A percentile compares a stretch with the other conserved stretches of the same genome.
phyloP scores from a whole-genome alignment of 2,329 filamentous ascomycete genomes.

The Aspergillus pseudonomiae region DNA sequence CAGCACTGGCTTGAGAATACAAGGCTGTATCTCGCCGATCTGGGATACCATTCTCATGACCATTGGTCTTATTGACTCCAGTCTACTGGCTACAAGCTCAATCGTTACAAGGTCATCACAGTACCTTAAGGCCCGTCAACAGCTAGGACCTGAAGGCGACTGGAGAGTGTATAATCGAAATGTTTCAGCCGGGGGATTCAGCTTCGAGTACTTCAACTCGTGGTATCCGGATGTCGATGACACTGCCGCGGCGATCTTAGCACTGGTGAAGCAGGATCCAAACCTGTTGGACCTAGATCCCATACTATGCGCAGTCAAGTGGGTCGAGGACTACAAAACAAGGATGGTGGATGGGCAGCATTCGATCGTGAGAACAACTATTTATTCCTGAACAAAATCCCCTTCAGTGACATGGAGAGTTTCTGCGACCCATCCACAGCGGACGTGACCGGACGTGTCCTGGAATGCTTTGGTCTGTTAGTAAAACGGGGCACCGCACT shows the following conservation, averaged over 20 bases:
- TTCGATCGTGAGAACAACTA: slow-evolving; percentile 40
- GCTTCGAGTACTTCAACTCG: slow-evolving; percentile 37
- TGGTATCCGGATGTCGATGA: slow-evolving; percentile 41
- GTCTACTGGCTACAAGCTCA: not conserved
- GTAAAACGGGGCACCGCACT: not conserved
- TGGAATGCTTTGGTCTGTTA: slow-evolving; percentile 35
- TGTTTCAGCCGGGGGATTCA: slow-evolving; percentile 31
- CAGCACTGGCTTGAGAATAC: slow-evolving; percentile 29
- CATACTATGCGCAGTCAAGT: slow-evolving; percentile 21
- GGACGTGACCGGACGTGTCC: slow-evolving; percentile 37
- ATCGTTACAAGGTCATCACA: slow-evolving; percentile 1
- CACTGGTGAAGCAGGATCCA: slow-evolving; percentile 30
- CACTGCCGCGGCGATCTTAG: slow-evolving; percentile 34
- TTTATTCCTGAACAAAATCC: slow-evolving; percentile 38
- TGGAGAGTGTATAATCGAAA: slow-evolving; percentile 29
- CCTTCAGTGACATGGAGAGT: slow-evolving; percentile 40
- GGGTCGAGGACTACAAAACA: slow-evolving; percentile 41
- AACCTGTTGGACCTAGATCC: not conserved
- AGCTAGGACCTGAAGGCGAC: slow-evolving; percentile 30
- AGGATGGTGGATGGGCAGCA: slow-evolving; percentile 40
- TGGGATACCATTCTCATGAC: slow-evolving; percentile 43
- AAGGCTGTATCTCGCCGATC: slow-evolving; percentile 32
- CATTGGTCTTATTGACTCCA: slow-evolving; percentile 28
- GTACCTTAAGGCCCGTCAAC: slow-evolving; percentile 24
- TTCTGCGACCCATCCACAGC: slow-evolving; percentile 37